These are phyloP conservation scores for Clausena lansium DNA, from an alignment of 345 rosid genomes.

Conservation along the genomic window DNA sequence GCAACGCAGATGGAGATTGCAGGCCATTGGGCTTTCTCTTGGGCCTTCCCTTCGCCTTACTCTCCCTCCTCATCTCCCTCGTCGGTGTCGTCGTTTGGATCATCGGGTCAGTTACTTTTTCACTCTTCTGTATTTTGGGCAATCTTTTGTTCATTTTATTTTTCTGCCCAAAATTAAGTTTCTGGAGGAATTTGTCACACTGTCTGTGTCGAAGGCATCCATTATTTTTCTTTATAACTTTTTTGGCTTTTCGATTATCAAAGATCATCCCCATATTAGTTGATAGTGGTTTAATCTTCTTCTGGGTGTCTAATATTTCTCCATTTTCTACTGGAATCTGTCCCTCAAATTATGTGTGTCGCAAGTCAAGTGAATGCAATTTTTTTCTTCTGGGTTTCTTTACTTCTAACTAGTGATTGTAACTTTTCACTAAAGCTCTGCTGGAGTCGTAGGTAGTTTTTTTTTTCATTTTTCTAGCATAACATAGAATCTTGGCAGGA, in stretches of 20 bases:
- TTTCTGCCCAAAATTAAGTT: background rate
- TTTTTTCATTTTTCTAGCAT: too few species aligned
- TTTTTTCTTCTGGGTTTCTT: background rate
- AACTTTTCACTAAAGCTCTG: background rate
- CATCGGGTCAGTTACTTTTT: constrained; percentile 56
- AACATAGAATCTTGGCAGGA: background rate
- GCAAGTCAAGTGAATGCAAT: background rate
- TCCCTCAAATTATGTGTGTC: background rate
- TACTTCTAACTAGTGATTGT: background rate
- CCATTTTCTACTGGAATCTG: background rate
- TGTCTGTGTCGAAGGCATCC: background rate
- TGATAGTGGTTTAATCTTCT: background rate
- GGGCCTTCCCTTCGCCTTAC: constrained; percentile 86
- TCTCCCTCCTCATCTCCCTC: constrained; percentile 69
- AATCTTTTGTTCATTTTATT: background rate
- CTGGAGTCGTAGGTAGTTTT: background rate
- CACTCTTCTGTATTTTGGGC: background rate
- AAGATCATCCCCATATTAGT: background rate
- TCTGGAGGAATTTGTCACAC: background rate
- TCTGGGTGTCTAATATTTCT: background rate
- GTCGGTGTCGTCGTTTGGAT: constrained; percentile 76
- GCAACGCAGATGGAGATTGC: constrained; percentile 61
- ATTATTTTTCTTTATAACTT: background rate
- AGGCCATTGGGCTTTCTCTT: constrained; percentile 82
- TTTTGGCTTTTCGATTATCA: background rate